A percentile compares a stretch with the other conserved stretches of the same genome.
These are phyloP conservation scores for Neurospora sp. DNA, from an alignment of 495 filamentous ascomycete genomes.

Conservation along the genomic window DNA sequence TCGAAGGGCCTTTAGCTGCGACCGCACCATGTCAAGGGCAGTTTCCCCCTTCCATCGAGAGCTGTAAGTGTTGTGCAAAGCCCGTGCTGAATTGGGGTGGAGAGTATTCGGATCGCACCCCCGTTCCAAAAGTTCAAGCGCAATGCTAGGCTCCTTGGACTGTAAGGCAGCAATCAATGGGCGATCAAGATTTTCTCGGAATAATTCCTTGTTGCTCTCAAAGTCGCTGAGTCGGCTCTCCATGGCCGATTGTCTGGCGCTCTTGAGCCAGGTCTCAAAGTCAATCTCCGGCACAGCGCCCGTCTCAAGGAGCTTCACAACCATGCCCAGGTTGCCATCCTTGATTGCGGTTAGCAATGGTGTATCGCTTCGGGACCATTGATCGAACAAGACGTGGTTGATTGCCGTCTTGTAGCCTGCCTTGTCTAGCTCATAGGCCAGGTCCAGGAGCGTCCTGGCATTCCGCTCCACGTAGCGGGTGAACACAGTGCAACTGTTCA, in stretches of 20 bases:
- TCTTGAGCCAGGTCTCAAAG: constrained; percentile 35
- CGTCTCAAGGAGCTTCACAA: constrained; percentile 30
- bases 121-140: constrained; percentile 44
- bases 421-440: constrained; percentile 48
- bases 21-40: constrained; percentile 46
- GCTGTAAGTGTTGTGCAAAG: constrained; percentile 16
- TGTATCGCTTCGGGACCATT: constrained; percentile 20
- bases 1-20: constrained; percentile 37
- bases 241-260: constrained; percentile 22
- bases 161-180: constrained; percentile 50
- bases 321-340: constrained; percentile 21
- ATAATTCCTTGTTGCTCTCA: constrained; percentile 33
- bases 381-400: constrained; percentile 43
- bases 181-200: constrained; percentile 35
- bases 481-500: constrained; percentile 46
- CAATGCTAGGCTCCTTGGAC: constrained; percentile 38
- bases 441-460: constrained; percentile 43
- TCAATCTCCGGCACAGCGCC: constrained; percentile 30
- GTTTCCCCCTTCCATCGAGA: constrained; percentile 24
- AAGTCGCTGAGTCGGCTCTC: constrained; percentile 17
- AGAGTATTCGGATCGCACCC: constrained; percentile 51
- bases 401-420: constrained; percentile 51
- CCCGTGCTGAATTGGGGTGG: constrained; percentile 21
- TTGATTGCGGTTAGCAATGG: constrained; percentile 27
- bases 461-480: constrained; percentile 42